These are phyloP conservation scores for Dicorynia guianensis DNA, from an alignment of 306 rosid species.

Conservation along the genomic window DNA sequence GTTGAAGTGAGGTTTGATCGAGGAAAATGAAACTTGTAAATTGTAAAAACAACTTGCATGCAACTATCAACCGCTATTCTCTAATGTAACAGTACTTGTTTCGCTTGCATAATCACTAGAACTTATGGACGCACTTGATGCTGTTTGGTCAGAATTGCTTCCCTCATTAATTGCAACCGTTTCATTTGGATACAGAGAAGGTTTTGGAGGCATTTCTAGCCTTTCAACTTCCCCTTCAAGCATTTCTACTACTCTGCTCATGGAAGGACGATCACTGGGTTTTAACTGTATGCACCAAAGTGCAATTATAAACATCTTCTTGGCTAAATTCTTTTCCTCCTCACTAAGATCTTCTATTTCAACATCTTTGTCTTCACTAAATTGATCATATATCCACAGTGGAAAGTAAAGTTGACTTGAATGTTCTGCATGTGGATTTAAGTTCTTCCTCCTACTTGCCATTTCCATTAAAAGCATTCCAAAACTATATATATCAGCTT, in stretches of 20 bases:
- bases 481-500: slow-evolving; percentile 36
- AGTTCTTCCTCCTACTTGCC: slow-evolving; percentile 20
- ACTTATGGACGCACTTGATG: too few species aligned
- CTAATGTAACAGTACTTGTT: too few species aligned
- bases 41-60: too few species aligned
- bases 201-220: slow-evolving; percentile 46
- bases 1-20: too few species aligned
- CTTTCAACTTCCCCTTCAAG: slow-evolving; percentile 36
- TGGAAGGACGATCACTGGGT: slow-evolving; percentile 47
- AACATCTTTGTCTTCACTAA: not conserved
- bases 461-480: slow-evolving; percentile 46
- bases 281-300: slow-evolving; percentile 54
- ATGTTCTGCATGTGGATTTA: slow-evolving; percentile 4
- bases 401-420: slow-evolving; percentile 47
- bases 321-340: not conserved
- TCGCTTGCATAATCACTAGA: too few species aligned
- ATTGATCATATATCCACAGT: slow-evolving; percentile 28
- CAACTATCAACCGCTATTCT: too few species aligned
- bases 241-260: slow-evolving; percentile 47
- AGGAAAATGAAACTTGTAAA: too few species aligned
- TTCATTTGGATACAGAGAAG: slow-evolving; percentile 24
- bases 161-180: not conserved
- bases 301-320: slow-evolving; percentile 45
- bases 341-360: not conserved
- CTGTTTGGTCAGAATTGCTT: too few species aligned